These are phyloP conservation scores for Nitzschia sp. DNA, from an alignment of 108 stramenopile genomes.

Conservation along the genomic window DNA sequence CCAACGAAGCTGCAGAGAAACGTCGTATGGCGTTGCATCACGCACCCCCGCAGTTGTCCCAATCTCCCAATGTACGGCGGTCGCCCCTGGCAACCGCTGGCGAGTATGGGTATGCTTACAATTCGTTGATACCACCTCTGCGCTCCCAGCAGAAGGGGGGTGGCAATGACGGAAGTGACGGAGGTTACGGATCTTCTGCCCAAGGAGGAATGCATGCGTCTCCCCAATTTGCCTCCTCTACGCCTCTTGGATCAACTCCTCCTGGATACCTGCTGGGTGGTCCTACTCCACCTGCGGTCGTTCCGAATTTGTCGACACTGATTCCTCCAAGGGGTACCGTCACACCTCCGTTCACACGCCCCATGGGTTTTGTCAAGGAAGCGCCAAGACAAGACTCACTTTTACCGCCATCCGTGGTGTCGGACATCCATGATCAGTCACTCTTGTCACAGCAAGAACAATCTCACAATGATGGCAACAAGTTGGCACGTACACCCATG, in stretches of 20 bases:
- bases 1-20: conserved; percentile 24
- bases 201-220: background rate
- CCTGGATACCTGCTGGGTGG: conserved; percentile 30
- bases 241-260: conserved; percentile 29
- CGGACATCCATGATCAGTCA: background rate
- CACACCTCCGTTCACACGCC: conserved; percentile 49
- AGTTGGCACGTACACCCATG: conserved; percentile 10
- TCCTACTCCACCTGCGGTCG: conserved; percentile 12
- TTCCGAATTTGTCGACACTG: conserved; percentile 7
- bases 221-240: background rate
- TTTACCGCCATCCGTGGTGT: background rate
- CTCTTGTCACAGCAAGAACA: background rate
- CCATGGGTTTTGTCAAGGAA: conserved; percentile 41
- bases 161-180: background rate
- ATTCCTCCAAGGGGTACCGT: conserved; percentile 37
- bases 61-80: conserved; percentile 1
- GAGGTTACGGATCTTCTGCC: background rate
- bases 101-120: conserved; percentile 61
- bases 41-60: conserved; percentile 38
- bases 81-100: conserved; percentile 21
- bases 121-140: conserved; percentile 29
- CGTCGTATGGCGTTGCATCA: conserved; percentile 51
- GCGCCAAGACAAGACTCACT: conserved; percentile 20
- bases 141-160: conserved; percentile 3
- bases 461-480: background rate